phyloP scores from a whole-genome alignment of 768 basidiomycete species.

The Leccinum arenicola region DNA sequence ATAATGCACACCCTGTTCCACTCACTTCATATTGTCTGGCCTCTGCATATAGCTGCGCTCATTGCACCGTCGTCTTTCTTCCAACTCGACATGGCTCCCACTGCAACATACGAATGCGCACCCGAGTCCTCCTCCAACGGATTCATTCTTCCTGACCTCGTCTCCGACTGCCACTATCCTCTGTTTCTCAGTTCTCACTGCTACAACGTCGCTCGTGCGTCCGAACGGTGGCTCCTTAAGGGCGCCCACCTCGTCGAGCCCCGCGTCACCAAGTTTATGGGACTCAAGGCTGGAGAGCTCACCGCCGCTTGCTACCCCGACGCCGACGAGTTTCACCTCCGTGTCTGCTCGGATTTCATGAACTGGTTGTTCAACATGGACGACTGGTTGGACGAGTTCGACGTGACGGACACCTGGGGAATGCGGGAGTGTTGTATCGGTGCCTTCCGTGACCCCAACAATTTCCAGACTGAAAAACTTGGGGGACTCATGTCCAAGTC shows the following conservation, averaged over 20 bases:
- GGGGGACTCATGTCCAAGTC: constrained; percentile 33
- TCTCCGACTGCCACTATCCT: constrained; percentile 39
- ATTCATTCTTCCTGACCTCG: constrained; percentile 42
- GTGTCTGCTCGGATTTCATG: constrained; percentile 69
- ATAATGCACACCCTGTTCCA: constrained; percentile 12
- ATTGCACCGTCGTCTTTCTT: background rate
- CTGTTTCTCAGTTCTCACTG: constrained; percentile 33
- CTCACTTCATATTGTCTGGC: constrained; percentile 12
- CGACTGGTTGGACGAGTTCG: constrained; percentile 41
- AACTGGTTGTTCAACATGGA: constrained; percentile 42
- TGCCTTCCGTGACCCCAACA: constrained; percentile 29
- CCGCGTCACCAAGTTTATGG: constrained; percentile 41
- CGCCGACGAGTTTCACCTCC: constrained; percentile 53
- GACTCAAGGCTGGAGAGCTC: constrained; percentile 64
- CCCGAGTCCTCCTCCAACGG: constrained; percentile 11
- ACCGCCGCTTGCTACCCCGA: constrained; percentile 63
- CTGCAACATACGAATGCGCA: constrained; percentile 18
- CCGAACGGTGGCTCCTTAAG: constrained; percentile 35
- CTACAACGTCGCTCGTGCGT: constrained; percentile 35
- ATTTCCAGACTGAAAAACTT: constrained; percentile 27
- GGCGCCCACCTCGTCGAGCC: constrained; percentile 31
- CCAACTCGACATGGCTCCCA: constrained; percentile 23
- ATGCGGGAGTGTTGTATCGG: constrained; percentile 31
- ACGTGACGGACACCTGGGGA: constrained; percentile 28
- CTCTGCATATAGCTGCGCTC: background rate